Evolutionary conservation across 2,329 filamentous ascomycete species (phyloP), one percentile per base, ranked within the genome.

Genomic region (Colletotrichum sansevieriae): DNA sequence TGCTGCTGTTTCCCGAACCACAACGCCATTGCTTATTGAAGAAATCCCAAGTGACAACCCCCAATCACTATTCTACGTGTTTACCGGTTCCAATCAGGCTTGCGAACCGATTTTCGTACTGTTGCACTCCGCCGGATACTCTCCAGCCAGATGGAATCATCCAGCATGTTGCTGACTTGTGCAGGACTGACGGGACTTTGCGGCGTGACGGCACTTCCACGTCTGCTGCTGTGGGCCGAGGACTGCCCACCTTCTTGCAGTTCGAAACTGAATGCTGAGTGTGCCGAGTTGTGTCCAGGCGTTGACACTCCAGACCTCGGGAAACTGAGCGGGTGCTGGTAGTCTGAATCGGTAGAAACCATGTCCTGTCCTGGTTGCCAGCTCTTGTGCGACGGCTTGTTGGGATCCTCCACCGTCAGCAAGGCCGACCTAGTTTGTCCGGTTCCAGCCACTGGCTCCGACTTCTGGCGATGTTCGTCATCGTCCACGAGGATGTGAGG

Each of bases 401-500:
- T 74, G 25, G 76, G 74, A 61, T 81, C 76, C 4, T 79, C 76
- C 10, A 79, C 77, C 29, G 73, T 75, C 51, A 83, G 77, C 71
- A 81, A 77, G 18, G 77, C 73, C 12, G 78, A 75, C 43, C 68
- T 70, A 10, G 74, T 71, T 33, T 70, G 72, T 29, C 72, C 72
- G 72, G 75, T 71, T 75, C 75, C 54, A 70, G 74, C 59, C 60
- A 66, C 67, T 12, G 70, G 56, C 25, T 65, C 59, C 11, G 68
- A 60, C 58, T 71, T 67, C 13, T 37, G 67, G 11, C 78, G 66
- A 73, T 77, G 64, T 72, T 81, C 78, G 63, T 85, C 86, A 65
- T 95, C 92, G 72, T 98, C 94, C 22, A 98, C 92, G 70, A 93
- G 90, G 70, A 98, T 97, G 76, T 97, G 94, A 0, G 95, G 95